phyloP scores from a whole-genome alignment of 73 alveolate species.

The Paramecium tetraurelia region DNA sequence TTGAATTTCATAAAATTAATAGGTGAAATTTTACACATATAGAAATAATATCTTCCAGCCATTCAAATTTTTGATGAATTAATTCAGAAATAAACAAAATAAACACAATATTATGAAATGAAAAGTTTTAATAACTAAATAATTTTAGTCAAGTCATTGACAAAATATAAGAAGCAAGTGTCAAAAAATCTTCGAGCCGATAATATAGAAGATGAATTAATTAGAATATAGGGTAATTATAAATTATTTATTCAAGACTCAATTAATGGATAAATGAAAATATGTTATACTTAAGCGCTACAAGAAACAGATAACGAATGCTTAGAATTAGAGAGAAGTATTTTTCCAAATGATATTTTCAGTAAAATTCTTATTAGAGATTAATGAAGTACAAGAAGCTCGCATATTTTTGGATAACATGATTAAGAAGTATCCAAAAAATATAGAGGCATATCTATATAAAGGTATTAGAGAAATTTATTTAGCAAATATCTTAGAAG shows the following conservation, averaged over 20 bases:
- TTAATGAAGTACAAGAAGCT: not conserved
- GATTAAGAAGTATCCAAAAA: not conserved
- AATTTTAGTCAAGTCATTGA: not conserved
- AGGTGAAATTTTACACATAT: not conserved
- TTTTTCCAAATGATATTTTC: not conserved
- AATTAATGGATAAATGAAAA: not conserved
- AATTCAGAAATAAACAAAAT: not conserved
- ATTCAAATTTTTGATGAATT: not conserved
- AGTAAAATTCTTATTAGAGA: not conserved
- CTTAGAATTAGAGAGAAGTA: not conserved
- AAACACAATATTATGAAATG: not conserved
- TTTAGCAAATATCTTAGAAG: not conserved
- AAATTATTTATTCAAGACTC: not conserved
- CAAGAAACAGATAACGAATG: not conserved
- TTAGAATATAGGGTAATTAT: not conserved
- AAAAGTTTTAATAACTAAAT: not conserved
- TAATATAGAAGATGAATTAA: not conserved
- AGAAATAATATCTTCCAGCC: not conserved
- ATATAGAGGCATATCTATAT: not conserved
- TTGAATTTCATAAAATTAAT: not conserved
- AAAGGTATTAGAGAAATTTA: not conserved
- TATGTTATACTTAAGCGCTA: not conserved
- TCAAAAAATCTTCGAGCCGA: not conserved
- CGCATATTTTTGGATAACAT: not conserved
- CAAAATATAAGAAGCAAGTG: not conserved